Conservation (phyloP, 2,329 filamentous ascomycete species). For the Botrytis galanthina region DNA sequence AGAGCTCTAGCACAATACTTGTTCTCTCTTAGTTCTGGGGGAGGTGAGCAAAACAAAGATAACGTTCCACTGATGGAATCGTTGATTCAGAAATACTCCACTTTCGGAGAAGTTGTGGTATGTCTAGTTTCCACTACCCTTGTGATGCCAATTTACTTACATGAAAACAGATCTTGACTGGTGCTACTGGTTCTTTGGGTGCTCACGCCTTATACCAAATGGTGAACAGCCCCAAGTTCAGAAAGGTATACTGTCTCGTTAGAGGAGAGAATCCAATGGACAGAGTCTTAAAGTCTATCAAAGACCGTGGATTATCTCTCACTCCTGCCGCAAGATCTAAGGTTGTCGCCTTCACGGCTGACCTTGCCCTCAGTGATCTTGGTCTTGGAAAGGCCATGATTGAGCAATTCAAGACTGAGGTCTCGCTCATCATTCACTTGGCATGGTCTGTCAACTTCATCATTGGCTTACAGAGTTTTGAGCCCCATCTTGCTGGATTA, state of each 20-base stretch:
- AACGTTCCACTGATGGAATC: slow-evolving; percentile 44
- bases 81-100: slow-evolving; percentile 47
- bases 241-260: slow-evolving; percentile 52
- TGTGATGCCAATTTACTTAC: slow-evolving; percentile 18
- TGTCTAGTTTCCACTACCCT: neutral
- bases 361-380: slow-evolving; percentile 11
- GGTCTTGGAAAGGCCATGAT: slow-evolving; percentile 27
- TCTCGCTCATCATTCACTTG: slow-evolving; percentile 33
- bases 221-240: slow-evolving; percentile 54
- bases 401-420: slow-evolving; percentile 38
- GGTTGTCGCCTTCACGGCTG: slow-evolving; percentile 17
- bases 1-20: slow-evolving; percentile 47
- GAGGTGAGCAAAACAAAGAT: slow-evolving; percentile 39
- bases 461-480: slow-evolving; percentile 19
- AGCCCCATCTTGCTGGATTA: slow-evolving; percentile 35
- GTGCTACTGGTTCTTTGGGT: slow-evolving; percentile 64
- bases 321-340: slow-evolving; percentile 7
- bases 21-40: slow-evolving; percentile 38
- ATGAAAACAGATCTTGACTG: slow-evolving; percentile 51
- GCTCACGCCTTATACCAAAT: slow-evolving; percentile 60
- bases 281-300: slow-evolving; percentile 18
- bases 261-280: slow-evolving; percentile 41
- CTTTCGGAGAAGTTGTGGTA: slow-evolving; percentile 35
- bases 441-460: slow-evolving; percentile 23
- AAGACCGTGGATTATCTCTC: slow-evolving; percentile 18